phyloP scores from a whole-genome alignment of 2,329 filamentous ascomycete genomes.

The Apiospora rasikravindrae region DNA sequence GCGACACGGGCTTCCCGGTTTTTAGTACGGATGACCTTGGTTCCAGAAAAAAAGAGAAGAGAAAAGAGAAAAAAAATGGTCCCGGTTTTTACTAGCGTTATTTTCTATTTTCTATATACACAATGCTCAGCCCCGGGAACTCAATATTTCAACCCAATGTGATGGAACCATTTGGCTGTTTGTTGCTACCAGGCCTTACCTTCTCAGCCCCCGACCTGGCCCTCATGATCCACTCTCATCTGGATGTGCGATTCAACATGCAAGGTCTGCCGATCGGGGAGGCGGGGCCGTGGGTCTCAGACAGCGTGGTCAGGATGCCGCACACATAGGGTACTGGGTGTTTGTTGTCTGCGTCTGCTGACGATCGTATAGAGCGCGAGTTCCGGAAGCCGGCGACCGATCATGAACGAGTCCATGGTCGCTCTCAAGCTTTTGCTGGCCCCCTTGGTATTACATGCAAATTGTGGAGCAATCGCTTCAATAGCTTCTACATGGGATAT shows the following conservation, averaged over 20 bases:
- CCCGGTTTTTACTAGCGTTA: not conserved
- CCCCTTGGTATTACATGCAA: not conserved
- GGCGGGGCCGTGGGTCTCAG: not conserved
- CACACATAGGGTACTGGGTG: not conserved
- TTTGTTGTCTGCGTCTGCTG: not conserved
- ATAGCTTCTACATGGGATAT: too few species aligned
- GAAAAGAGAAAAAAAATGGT: not conserved
- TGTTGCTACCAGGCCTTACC: not conserved
- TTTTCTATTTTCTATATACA: not conserved
- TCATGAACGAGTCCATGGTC: not conserved
- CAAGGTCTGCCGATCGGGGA: not conserved
- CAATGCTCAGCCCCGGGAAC: too few species aligned
- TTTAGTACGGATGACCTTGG: not conserved
- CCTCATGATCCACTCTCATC: not conserved
- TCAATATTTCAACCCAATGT: not conserved
- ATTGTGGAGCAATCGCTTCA: too few species aligned
- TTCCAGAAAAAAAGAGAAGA: not conserved
- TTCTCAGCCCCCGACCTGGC: not conserved
- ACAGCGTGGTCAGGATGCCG: not conserved
- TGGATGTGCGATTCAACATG: not conserved
- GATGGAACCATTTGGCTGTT: not conserved
- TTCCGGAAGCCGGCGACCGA: not conserved
- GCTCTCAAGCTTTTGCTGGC: not conserved
- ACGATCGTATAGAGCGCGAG: not conserved
- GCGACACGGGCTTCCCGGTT: not conserved